Evolutionary conservation across 352 stramenopile genomes (phyloP).

Genomic region (Saprolegnia parasitica): DNA sequence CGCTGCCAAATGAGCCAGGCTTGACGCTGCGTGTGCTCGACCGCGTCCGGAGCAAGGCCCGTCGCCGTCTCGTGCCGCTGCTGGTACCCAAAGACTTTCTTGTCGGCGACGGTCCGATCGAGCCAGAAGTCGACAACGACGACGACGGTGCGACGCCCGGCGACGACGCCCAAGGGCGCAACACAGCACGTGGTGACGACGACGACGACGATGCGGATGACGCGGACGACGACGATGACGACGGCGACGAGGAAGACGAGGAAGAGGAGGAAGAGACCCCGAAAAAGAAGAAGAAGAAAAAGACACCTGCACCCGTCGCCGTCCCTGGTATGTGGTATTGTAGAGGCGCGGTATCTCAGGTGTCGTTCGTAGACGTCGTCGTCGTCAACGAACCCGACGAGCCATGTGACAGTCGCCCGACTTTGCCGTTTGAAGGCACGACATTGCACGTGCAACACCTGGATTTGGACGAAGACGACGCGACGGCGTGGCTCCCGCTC

Average conservation of each 20-base stretch:
- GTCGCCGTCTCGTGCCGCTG: conserved; percentile 48
- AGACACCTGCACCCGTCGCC: background rate
- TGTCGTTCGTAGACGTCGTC: background rate
- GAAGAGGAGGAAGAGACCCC: conserved; percentile 25
- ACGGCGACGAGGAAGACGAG: conserved; percentile 31
- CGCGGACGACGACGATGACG: conserved; percentile 19
- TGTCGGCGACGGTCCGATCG: conserved; percentile 47
- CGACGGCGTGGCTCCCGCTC: conserved; percentile 1
- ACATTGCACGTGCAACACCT: background rate
- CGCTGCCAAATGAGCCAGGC: conserved; percentile 3
- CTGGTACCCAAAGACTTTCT: conserved; percentile 59
- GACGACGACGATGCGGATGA: conserved; percentile 35
- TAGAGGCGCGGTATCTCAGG: background rate
- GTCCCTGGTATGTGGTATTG: background rate
- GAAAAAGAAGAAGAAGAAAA: conserved; percentile 29
- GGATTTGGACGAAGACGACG: background rate
- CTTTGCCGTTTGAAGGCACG: conserved; percentile 3
- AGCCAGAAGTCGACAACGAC: conserved; percentile 34
- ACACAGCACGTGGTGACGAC: conserved; percentile 39
- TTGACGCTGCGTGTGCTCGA: conserved; percentile 39
- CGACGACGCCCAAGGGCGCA: conserved; percentile 40
- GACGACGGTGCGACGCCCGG: conserved; percentile 33
- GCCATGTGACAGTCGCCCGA: background rate
- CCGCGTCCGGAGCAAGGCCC: conserved; percentile 59
- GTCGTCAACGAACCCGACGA: background rate